Base-by-base conservation (phyloP, 345 rosid species). In the Hevea brasiliensis region DNA sequence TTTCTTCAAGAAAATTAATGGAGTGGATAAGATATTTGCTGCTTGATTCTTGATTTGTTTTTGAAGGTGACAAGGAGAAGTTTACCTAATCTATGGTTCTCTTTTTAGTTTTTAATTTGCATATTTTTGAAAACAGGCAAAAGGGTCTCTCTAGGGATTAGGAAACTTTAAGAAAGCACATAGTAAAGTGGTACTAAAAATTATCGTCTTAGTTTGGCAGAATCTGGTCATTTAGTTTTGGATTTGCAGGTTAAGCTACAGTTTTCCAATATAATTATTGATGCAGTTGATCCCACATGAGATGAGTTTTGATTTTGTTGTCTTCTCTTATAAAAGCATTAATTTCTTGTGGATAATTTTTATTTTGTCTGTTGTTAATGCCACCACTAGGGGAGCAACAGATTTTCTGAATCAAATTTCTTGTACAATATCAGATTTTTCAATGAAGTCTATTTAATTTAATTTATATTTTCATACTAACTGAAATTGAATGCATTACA, bases 141-240 rank as follows among this genome's bases (percentile, higher is more conserved):
- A 70, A 71, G 79, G 37, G 37, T 32, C 3, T 56, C 61, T 72
- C 65, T 79, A 11, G 86, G 84, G 82, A 81, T 83, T 74, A 82
- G 70, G 65, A 50, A 7, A 42, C 50, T 77, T 85, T 82, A 74
- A 78, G 64, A 79, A 83, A 85, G 84, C 71, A 62, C 15, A 57
- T 42, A 71, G 40, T 70, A 75, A 77, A 76, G 79, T 55, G 67
- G 61, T 47, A 48, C 58, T 68, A 41, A 79, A 78, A 78, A 61
- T 32, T 35, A 6, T 59, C 51, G 45, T 8, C 40, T 65, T 37
- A 44, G 54, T 76, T 81, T 72, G 76, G 65, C 80, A 32, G 69
- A 70, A 63, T 72, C 23, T 67, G 64, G n/a, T 56, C 67, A 56
- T 60, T 73, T 66, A 71, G 17, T 29, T 32, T 54, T 21, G 18